Conservation (phyloP, 495 filamentous ascomycete genomes). For the Talaromyces nanjingensis region DNA sequence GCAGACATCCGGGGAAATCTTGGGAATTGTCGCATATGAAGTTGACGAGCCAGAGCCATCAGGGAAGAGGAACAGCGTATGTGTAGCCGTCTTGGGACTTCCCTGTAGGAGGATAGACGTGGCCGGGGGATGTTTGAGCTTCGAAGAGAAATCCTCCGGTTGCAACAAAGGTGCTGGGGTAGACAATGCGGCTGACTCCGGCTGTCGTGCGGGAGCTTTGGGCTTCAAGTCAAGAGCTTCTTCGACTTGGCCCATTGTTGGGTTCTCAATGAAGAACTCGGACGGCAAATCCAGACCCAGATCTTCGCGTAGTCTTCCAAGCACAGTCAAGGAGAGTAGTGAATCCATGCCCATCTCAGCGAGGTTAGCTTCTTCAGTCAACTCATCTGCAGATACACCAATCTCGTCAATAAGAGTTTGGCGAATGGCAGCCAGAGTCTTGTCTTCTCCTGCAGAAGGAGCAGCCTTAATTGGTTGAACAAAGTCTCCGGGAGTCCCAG, state of each 20-base stretch:
- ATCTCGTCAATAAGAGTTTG: constrained; percentile 62
- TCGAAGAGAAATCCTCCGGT: background rate
- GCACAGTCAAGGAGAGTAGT: constrained; percentile 43
- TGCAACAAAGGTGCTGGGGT: background rate
- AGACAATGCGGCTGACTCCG: constrained; percentile 14
- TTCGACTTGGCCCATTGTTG: constrained; percentile 52
- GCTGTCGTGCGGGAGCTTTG: constrained; percentile 19
- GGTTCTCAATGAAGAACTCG: constrained; percentile 53
- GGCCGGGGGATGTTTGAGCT: constrained; percentile 22
- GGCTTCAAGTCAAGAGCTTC: constrained; percentile 31
- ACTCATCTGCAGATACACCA: constrained; percentile 56
- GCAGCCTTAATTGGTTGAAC: background rate
- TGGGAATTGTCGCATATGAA: constrained; percentile 55
- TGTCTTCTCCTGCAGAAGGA: background rate
- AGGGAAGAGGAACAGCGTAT: constrained; percentile 29
- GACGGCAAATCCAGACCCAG: constrained; percentile 42
- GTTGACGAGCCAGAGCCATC: constrained; percentile 23
- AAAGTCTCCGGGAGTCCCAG: constrained; percentile 1
- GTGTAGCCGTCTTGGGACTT: constrained; percentile 17
- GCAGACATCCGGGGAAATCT: constrained; percentile 45
- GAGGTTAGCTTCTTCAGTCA: constrained; percentile 38
- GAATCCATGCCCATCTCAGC: constrained; percentile 47
- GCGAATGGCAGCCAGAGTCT: constrained; percentile 33
- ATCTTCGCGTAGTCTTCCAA: constrained; percentile 50
- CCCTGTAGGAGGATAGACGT: constrained; percentile 25